Base-by-base conservation (phyloP, 306 rosid species). In the Macrotyloma uniflorum region DNA sequence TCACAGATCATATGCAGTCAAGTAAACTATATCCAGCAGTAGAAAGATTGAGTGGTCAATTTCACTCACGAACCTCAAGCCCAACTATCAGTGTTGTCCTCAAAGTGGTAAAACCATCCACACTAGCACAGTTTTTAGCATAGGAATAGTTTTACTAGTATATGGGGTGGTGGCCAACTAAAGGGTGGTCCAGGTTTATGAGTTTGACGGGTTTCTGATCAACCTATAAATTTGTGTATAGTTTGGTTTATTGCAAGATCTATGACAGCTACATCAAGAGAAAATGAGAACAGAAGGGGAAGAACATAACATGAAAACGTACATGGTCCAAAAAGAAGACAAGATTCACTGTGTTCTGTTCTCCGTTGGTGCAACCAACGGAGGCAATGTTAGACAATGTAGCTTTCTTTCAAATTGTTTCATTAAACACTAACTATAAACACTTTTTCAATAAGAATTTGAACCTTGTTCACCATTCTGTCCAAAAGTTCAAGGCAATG, bases 11-110 rank as follows among this genome's bases (percentile, higher is more conserved):
- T 42, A 28, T 11, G 33, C 45, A 30, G 61, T 74, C 42, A 59
- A 59, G 49, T 66, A 63, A 6, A 15, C 50, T 19, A 75, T 57
- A 75, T 61, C 38, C 22, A 76, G 18, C 43, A 66, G 38, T 42
- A 20, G 13, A 55, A 53, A 30, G 49, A 9, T 67, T 67, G 58
- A 78, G 70, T 43, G 26, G 69, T 67, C 76, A 54, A 77, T 78
- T 78, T 78, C 33, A 26, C 69, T 55, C 76, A 20, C 49, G 0
- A 40, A 54, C 33, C 67, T 45, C 67, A 7, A 77, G 43, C 57
- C 59, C 80, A 50, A 54, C 64, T 40, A 50, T 51, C 45, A 66
- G 55, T 77, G 67, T 54, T 67, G 75, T 28, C 24, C 68, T 16
- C 13, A 38, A 51, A 57, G 61, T 78, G 51, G 70, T 32, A 57